Percentiles rank a stretch among this genome's conserved stretches.
These are phyloP conservation scores for Ceratocystis eucalypticola DNA, from an alignment of 2,329 filamentous ascomycete genomes.

Conservation along the genomic window DNA sequence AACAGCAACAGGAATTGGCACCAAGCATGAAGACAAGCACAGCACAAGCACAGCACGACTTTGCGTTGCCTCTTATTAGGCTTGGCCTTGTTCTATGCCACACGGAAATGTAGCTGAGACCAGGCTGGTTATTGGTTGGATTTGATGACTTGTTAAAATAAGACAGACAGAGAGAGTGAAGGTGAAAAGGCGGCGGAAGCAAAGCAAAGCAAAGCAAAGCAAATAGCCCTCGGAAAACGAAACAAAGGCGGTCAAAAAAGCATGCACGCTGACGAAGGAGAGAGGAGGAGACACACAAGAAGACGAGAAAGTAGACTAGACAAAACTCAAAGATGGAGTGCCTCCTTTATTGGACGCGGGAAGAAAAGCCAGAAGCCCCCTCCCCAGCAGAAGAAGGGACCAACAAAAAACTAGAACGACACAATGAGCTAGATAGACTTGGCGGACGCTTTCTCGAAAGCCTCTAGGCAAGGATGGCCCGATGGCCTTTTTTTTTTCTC, in stretches of 20 bases:
- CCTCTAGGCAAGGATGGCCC: neutral
- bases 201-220: neutral
- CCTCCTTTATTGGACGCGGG: neutral
- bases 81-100: too few species aligned
- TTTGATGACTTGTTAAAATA: too few species aligned
- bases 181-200: neutral
- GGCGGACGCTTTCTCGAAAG: conserved; percentile 1
- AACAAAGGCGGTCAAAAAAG: conserved; percentile 4
- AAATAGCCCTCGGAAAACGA: neutral
- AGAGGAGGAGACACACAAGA: neutral
- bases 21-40: neutral
- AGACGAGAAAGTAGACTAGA: neutral
- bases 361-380: neutral
- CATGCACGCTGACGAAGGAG: conserved; percentile 1
- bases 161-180: too few species aligned
- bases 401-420: neutral
- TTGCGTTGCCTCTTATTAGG: too few species aligned
- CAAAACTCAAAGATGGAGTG: neutral
- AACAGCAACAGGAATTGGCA: neutral
- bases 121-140: too few species aligned
- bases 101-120: too few species aligned
- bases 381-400: neutral
- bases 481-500: neutral
- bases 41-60: too few species aligned
- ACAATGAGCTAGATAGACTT: neutral